Evolutionary conservation across 164 flowering plant species (phyloP), one percentile per base, ranked within the genome.

Genomic region (Houttuynia cordata): DNA sequence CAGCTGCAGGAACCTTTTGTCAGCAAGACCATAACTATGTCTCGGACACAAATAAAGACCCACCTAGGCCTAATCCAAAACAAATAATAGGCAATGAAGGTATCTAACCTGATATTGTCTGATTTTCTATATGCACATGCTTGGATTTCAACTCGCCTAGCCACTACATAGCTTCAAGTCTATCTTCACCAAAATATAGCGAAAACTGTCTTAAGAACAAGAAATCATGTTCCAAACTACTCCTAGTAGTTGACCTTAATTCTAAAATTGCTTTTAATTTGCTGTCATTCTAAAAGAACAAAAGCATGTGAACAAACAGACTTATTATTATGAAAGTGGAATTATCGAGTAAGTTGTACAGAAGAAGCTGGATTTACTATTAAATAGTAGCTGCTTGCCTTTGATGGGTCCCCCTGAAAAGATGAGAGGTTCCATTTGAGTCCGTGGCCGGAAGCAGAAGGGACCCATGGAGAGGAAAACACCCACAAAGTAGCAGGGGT

Each of bases 21-120:
- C 80, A 81, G 76, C 80, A 56, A 60, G 54, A 61, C 70, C 68
- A 76, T 81, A 67, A 76, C 71, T 51, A 58, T 71, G 82, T 78
- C 78, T 68, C 62, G 60, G 74, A 78, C 70, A 67, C 72, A 72
- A 54, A 73, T 14, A 20, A 55, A 74, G 66, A 56, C 64, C 67
- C 58, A 66, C 56, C 65, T 60, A 64, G 40, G 45, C 34, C 70
- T 63, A 65, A 60, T 60, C 61, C 67, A 51, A 30, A 62, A 30
- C 19, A 25, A 42, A 24, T 47, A 53, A 34, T 20, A 37, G 18
- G 24, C 51, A 59, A 53, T 41, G 37, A 53, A 10, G 3, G 57
- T 24, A 24, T 54, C 57, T 52, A 52, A 21, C 7, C 30, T 14
- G 30, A 54, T 54, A 10, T 45, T 10, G 9, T 45, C 14, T 17